Conservation (phyloP, 75 land plant genomes). For the Larix kaempferi region DNA sequence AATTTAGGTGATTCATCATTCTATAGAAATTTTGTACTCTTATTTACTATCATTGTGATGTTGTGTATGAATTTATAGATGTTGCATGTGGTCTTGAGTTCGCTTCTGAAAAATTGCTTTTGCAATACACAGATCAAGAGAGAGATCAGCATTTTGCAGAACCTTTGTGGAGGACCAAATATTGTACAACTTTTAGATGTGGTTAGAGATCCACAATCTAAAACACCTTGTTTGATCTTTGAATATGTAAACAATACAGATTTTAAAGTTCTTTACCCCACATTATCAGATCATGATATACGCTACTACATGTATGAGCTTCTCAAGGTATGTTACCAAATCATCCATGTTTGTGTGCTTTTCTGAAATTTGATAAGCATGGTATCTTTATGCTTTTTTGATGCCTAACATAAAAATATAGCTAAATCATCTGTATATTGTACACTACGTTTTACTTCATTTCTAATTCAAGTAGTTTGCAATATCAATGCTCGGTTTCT, state of each 20-base stretch:
- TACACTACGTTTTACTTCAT: too few relatives aligned
- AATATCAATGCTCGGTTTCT: too few relatives aligned
- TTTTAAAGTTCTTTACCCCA: slow-evolving; percentile 88
- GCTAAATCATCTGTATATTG: too few relatives aligned
- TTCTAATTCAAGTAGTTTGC: too few relatives aligned
- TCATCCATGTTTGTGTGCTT: not conserved
- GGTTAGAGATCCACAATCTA: slow-evolving; percentile 85
- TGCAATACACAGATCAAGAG: slow-evolving; percentile 72
- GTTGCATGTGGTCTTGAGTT: too few relatives aligned
- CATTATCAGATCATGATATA: slow-evolving; percentile 74
- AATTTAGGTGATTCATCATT: too few relatives aligned
- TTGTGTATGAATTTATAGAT: too few relatives aligned
- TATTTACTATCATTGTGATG: too few relatives aligned
- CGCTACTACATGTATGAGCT: slow-evolving; percentile 87
- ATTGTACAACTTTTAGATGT: slow-evolving; percentile 84
- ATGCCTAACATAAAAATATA: too few relatives aligned
- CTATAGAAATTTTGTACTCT: too few relatives aligned
- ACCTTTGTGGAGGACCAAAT: slow-evolving; percentile 90
- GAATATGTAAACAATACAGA: slow-evolving; percentile 88
- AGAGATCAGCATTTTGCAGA: slow-evolving; percentile 88
- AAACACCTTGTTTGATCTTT: slow-evolving; percentile 86
- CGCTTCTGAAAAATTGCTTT: too few relatives aligned
- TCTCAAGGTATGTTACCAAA: slow-evolving; percentile 50
- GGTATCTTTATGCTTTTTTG: too few relatives aligned
- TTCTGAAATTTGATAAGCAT: not conserved